A percentile compares a stretch with the other conserved stretches of the same genome.
phyloP scores from a whole-genome alignment of 148 eudicot genomes.

The Spergularia bocconei region DNA sequence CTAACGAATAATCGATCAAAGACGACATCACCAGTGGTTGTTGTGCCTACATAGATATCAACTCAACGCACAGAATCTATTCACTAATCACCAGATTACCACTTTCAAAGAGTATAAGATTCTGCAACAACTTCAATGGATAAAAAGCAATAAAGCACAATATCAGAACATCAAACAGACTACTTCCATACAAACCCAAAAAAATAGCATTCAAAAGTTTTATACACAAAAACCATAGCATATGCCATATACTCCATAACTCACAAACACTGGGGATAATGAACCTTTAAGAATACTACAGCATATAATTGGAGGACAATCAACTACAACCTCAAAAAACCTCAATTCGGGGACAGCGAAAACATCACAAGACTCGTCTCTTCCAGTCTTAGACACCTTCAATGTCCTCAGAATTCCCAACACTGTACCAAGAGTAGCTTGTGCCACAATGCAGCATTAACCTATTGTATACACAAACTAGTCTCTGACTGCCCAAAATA shows the following conservation, averaged over 20 bases:
- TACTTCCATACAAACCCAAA: neutral
- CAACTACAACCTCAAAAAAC: constrained; percentile 21
- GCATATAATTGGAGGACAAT: constrained; percentile 1
- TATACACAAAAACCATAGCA: constrained; percentile 13
- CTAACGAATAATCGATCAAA: neutral
- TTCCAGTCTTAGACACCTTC: neutral
- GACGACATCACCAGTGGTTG: neutral
- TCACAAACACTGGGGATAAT: neutral
- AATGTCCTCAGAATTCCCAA: constrained; percentile 3
- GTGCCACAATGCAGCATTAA: neutral
- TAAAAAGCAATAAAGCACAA: constrained; percentile 4
- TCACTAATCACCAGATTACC: constrained; percentile 12
- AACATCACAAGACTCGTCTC: constrained; percentile 5
- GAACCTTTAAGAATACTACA: neutral
- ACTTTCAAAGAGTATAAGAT: neutral
- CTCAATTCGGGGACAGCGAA: neutral
- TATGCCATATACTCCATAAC: constrained; percentile 3
- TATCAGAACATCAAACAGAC: neutral
- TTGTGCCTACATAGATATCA: neutral
- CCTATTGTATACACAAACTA: neutral
- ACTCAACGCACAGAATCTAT: constrained; percentile 6
- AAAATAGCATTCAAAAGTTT: neutral
- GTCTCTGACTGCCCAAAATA: neutral
- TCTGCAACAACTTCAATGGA: neutral
- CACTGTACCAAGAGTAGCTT: neutral